phyloP scores from a whole-genome alignment of 176 grass and related monocot genomes.

The Raddia distichophylla region DNA sequence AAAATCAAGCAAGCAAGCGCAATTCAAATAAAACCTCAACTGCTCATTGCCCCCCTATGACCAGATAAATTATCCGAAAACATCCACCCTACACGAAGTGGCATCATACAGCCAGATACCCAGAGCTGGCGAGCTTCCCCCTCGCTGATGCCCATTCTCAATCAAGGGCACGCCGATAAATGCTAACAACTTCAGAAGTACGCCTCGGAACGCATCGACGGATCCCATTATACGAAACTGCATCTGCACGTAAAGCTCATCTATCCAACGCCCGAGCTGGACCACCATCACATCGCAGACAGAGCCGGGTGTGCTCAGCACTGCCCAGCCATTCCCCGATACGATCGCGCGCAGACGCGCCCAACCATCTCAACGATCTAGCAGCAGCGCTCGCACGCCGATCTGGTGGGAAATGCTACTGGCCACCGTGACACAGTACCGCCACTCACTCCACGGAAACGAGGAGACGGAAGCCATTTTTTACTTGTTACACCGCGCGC shows the following conservation, averaged over 20 bases:
- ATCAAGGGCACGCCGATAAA: neutral
- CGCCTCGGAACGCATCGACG: neutral
- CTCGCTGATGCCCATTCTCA: neutral
- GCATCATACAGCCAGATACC: neutral
- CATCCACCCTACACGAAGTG: neutral
- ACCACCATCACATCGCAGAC: too few relatives aligned
- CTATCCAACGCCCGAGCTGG: too few relatives aligned
- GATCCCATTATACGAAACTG: constrained; percentile 20
- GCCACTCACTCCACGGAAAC: neutral
- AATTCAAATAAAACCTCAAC: neutral
- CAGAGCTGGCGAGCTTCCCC: neutral
- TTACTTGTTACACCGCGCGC: neutral
- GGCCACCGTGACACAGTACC: neutral
- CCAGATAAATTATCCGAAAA: neutral
- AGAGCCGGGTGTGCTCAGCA: too few relatives aligned
- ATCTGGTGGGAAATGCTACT: neutral
- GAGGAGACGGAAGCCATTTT: neutral
- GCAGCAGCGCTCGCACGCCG: neutral
- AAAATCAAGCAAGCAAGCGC: neutral
- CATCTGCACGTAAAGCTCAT: constrained; percentile 15
- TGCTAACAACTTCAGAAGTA: neutral
- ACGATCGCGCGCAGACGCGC: neutral
- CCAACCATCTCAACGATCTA: neutral
- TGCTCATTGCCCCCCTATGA: neutral
- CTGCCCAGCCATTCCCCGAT: neutral